Conservation (phyloP, 2,329 filamentous ascomycete species). For the Fusarium sp. region DNA sequence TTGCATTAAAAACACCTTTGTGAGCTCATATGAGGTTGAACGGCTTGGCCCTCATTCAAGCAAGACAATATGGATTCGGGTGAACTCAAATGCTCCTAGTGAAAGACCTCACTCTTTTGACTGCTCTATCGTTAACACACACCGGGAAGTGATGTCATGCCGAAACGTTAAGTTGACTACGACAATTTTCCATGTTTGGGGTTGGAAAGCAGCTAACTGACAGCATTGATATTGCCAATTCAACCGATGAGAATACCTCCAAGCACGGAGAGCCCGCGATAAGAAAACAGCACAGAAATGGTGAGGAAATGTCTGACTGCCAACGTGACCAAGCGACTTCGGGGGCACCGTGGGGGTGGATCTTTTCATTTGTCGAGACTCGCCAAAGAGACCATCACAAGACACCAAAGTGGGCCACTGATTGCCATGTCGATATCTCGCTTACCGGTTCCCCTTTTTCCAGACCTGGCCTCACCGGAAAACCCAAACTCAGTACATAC, state of each 20-base stretch:
- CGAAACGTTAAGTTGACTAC: neutral
- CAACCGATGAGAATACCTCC: neutral
- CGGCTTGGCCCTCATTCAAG: neutral
- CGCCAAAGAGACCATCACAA: neutral
- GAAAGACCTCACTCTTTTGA: neutral
- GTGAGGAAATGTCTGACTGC: neutral
- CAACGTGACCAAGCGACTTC: neutral
- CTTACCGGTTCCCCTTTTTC: neutral
- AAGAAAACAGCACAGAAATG: neutral
- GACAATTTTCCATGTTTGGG: neutral
- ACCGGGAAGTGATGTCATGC: neutral
- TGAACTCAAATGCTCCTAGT: neutral
- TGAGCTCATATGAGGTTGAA: neutral
- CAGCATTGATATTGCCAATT: neutral
- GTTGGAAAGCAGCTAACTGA: neutral
- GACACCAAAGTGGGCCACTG: neutral
- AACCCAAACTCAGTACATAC: neutral
- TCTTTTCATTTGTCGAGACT: neutral
- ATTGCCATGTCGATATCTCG: neutral
- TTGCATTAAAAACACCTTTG: neutral
- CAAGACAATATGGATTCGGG: neutral
- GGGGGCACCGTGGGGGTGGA: slow-evolving; percentile 1
- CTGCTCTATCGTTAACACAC: neutral
- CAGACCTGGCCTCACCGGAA: neutral
- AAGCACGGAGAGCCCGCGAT: neutral